Conservation (phyloP, 108 stramenopile species). For the Cyclotella baltica region DNA sequence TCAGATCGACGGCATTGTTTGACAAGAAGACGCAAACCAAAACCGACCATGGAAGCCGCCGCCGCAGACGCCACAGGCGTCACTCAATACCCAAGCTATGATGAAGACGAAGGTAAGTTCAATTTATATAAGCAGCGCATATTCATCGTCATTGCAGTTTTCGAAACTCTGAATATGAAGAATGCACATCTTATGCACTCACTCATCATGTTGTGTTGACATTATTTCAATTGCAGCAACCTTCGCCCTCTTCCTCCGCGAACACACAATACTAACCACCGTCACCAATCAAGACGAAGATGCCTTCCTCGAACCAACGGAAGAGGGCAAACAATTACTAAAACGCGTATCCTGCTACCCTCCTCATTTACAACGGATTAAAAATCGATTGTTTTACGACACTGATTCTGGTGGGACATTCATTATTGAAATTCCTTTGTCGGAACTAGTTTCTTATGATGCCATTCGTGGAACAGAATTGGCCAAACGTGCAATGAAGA, state of each 20-base stretch:
- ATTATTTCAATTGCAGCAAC: conserved; percentile 25
- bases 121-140: too few species aligned
- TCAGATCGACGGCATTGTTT: too few species aligned
- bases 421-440: conserved; percentile 78
- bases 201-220: too few species aligned
- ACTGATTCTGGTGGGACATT: conserved; percentile 46
- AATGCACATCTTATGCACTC: too few species aligned
- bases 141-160: too few species aligned
- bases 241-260: conserved; percentile 69
- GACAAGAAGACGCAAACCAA: too few species aligned
- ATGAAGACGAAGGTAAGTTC: too few species aligned
- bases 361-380: conserved; percentile 77
- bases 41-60: too few species aligned
- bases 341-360: conserved; percentile 74
- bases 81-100: too few species aligned
- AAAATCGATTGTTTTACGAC: conserved; percentile 63
- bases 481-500: conserved; percentile 66
- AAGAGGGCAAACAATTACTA: conserved; percentile 42
- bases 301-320: conserved; percentile 70
- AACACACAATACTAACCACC: conserved; percentile 70
- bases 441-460: conserved; percentile 77
- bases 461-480: conserved; percentile 68
- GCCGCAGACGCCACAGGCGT: too few species aligned
- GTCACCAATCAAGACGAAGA: conserved; percentile 53
- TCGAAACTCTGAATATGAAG: too few species aligned